Base-by-base conservation (phyloP, 495 filamentous ascomycete genomes). In the Daldinia concentrica region DNA sequence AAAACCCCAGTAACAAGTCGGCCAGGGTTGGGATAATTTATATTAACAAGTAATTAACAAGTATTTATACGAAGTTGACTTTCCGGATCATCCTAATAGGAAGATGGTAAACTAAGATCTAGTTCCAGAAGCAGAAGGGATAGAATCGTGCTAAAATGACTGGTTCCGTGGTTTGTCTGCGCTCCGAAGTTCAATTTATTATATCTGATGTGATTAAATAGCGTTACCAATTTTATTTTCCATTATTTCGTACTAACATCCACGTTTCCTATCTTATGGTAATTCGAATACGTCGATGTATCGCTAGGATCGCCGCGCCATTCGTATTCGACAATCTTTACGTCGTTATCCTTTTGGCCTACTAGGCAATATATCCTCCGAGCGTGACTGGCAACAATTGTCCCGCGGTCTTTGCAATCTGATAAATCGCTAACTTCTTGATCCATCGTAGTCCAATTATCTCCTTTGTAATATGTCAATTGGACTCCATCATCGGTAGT, bases 361-460 rank as follows among this genome's bases (percentile, higher is more conserved):
- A 68, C 71, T 4, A 78, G 12, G 57, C 76, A 76, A 60, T 76
- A 78, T 45, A 76, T 32, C 43, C 71, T 61, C 51, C 68, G 55
- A 4, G 67, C 74, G 15, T 50, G 72, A 51, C 66, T 72, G 5
- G 69, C 76, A 6, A 45, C 37, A 61, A 78, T 73, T 22, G 57
- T 78, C 12, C 52, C 29, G 24, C 34, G 63, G 3, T n/a, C 37
- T 29, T 48, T 51, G 48, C 76, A 76, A 24, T 74, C 69, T 5
- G 65, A 59, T 29, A 76, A 50, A 6, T 56, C 60, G 12, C 15
- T 0, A 14, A 78, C 68, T 48, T 50, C 6, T 26, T 51, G 7
- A 29, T 19, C 32, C 4, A 36, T 36, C 34, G 41, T 39, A 1
- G 68, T 69, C 76, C 74, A 78, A 3, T 14, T 39, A 9, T 12